A percentile compares a stretch with the other conserved stretches of the same genome.
Conservation (phyloP, 495 filamentous ascomycete species). For the Talaromyces stipitatus region DNA sequence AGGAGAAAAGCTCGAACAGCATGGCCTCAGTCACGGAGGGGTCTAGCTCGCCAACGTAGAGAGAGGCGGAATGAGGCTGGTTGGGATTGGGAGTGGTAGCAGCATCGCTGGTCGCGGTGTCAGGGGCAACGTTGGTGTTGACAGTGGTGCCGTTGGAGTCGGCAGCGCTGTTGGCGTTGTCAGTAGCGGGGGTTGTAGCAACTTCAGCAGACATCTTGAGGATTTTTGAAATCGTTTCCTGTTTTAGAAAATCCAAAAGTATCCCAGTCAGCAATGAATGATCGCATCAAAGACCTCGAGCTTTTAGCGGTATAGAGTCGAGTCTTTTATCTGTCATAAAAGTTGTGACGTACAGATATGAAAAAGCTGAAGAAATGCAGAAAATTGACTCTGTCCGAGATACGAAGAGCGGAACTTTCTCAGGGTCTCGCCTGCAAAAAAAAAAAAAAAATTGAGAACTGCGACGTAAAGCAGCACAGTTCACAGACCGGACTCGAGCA, state of each 20-base stretch:
- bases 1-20: constrained; percentile 99
- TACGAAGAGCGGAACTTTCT: neutral
- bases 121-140: constrained; percentile 29
- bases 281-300: neutral
- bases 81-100: constrained; percentile 59
- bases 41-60: constrained; percentile 98
- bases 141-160: constrained; percentile 26
- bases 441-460: no score
- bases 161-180: constrained; percentile 34
- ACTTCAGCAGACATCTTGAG: constrained; percentile 42
- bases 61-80: constrained; percentile 88
- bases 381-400: neutral
- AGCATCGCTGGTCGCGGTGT: constrained; percentile 51
- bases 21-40: constrained; percentile 97
- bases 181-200: constrained; percentile 32
- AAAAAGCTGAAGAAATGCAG: neutral
- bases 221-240: constrained; percentile 8
- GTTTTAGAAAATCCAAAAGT: neutral
- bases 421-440: neutral
- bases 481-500: neutral
- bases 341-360: neutral
- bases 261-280: neutral
- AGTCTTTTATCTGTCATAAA: neutral
- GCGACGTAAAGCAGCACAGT: neutral
- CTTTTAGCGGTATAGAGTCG: neutral